A percentile compares a stretch with the other conserved stretches of the same genome.
Conservation (phyloP, 129 eudicot species). For the Lonicera japonica region DNA sequence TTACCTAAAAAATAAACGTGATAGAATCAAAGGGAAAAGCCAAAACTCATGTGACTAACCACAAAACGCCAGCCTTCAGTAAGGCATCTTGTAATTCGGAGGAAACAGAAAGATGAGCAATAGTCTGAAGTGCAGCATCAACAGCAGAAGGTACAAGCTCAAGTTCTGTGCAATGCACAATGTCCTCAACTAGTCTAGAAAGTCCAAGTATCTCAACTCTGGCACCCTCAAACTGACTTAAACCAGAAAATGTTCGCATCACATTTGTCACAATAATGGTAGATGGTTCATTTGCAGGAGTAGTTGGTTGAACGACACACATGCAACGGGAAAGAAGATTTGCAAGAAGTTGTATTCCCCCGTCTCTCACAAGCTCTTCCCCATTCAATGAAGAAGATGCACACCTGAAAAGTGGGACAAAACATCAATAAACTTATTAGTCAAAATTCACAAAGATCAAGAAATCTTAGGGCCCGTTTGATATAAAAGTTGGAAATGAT, state of each 20-base stretch:
- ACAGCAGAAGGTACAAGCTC: conserved; percentile 84
- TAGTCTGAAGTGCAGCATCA: conserved; percentile 87
- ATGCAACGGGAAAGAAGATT: conserved; percentile 90
- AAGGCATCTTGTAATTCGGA: conserved; percentile 75
- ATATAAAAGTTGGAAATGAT: too few relatives aligned
- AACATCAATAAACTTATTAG: neutral
- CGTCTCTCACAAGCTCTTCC: conserved; percentile 98
- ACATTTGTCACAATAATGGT: conserved; percentile 76
- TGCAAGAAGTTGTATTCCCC: conserved; percentile 88
- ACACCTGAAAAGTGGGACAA: conserved; percentile 42
- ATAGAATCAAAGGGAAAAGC: neutral
- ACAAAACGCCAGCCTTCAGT: conserved; percentile 82
- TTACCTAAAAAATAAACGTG: neutral
- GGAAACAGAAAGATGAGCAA: conserved; percentile 84
- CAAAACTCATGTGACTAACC: conserved; percentile 36
- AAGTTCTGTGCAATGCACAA: conserved; percentile 94
- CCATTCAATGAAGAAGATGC: conserved; percentile 92
- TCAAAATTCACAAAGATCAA: neutral
- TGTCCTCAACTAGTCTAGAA: conserved; percentile 79
- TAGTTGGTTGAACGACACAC: conserved; percentile 94
- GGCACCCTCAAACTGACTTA: conserved; percentile 90
- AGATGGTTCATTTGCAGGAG: conserved; percentile 81
- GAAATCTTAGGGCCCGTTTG: neutral
- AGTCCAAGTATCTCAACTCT: conserved; percentile 67
- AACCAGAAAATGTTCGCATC: conserved; percentile 75